Evolutionary conservation across 2,329 filamentous ascomycete species (phyloP).

Genomic region (Exophiala spinifera): DNA sequence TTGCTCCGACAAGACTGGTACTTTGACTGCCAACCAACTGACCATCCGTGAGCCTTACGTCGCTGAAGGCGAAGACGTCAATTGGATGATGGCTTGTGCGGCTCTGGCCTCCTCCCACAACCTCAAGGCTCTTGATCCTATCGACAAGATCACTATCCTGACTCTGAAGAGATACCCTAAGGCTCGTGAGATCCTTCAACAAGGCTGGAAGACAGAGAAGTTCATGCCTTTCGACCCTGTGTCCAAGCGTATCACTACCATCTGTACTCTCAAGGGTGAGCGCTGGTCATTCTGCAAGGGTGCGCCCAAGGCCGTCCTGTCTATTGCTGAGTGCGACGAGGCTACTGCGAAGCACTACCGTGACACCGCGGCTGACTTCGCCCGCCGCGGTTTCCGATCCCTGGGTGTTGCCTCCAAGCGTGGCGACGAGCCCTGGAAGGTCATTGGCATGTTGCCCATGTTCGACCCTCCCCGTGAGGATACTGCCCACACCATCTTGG

Average conservation of each 20-base stretch:
- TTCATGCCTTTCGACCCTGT: slow-evolving; percentile 77
- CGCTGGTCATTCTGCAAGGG: slow-evolving; percentile 73
- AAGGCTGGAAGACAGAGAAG: slow-evolving; percentile 74
- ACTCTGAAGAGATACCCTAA: slow-evolving; percentile 74
- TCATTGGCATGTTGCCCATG: slow-evolving; percentile 75
- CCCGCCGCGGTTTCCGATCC: slow-evolving; percentile 74
- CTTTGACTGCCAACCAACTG: slow-evolving; percentile 70
- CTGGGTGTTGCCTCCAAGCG: slow-evolving; percentile 76
- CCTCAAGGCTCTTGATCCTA: slow-evolving; percentile 73
- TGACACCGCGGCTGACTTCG: slow-evolving; percentile 71
- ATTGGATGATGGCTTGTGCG: slow-evolving; percentile 82
- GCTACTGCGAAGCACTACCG: slow-evolving; percentile 66
- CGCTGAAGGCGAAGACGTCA: slow-evolving; percentile 71
- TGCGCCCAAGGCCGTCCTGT: slow-evolving; percentile 71
- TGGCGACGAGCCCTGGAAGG: slow-evolving; percentile 69
- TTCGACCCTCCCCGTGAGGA: slow-evolving; percentile 77
- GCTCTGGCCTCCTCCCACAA: slow-evolving; percentile 76
- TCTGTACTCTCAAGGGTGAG: slow-evolving; percentile 67
- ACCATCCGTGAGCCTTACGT: slow-evolving; percentile 75
- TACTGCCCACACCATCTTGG: slow-evolving; percentile 73
- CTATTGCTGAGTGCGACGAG: slow-evolving; percentile 64
- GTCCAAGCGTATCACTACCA: slow-evolving; percentile 72
- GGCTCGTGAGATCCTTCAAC: slow-evolving; percentile 70
- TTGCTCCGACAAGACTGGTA: slow-evolving; percentile 80
- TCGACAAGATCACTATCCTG: slow-evolving; percentile 75